Evolutionary conservation across 371 early-diverging fungal genomes (phyloP).

Genomic region (Choanephora cucurbitarum): DNA sequence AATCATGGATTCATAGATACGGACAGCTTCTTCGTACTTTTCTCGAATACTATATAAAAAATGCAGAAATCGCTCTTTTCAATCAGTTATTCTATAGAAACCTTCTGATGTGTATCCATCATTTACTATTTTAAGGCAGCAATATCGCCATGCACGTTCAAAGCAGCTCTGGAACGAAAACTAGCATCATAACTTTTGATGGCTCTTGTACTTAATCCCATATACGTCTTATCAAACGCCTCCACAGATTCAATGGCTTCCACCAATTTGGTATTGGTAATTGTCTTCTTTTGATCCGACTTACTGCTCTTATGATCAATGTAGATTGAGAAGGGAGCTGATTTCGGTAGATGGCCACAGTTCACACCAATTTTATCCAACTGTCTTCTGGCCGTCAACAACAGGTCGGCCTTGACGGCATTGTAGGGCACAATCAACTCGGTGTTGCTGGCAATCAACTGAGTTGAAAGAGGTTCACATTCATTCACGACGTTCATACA

Average conservation of each 20-base stretch:
- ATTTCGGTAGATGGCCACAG: slow-evolving; percentile 53
- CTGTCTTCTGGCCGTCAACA: slow-evolving; percentile 77
- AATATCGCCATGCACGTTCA: slow-evolving; percentile 73
- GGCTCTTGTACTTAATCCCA: slow-evolving; percentile 64
- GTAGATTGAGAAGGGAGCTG: slow-evolving; percentile 59
- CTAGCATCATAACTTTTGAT: slow-evolving; percentile 73
- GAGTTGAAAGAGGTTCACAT: slow-evolving; percentile 70
- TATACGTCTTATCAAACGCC: slow-evolving; percentile 75
- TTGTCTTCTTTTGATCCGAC: slow-evolving; percentile 24
- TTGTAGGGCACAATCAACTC: slow-evolving; percentile 59
- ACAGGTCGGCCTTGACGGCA: slow-evolving; percentile 74
- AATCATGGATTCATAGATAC: slow-evolving; percentile 66
- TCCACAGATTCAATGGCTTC: slow-evolving; percentile 63
- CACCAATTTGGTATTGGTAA: slow-evolving; percentile 68
- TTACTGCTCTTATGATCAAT: slow-evolving; percentile 36
- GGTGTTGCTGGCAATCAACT: slow-evolving; percentile 43
- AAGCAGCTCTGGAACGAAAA: slow-evolving; percentile 59
- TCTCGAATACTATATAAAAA: slow-evolving; percentile 52
- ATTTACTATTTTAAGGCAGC: slow-evolving; percentile 80
- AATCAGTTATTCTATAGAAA: no score
- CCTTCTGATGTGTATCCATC: not conserved
- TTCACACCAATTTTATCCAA: slow-evolving; percentile 74
- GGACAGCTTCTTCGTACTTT: slow-evolving; percentile 68
- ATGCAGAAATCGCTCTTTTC: not conserved
- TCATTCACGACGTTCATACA: slow-evolving; percentile 78